Conservation (phyloP, 352 stramenopile species). For the Globisporangium megalacanthum region DNA sequence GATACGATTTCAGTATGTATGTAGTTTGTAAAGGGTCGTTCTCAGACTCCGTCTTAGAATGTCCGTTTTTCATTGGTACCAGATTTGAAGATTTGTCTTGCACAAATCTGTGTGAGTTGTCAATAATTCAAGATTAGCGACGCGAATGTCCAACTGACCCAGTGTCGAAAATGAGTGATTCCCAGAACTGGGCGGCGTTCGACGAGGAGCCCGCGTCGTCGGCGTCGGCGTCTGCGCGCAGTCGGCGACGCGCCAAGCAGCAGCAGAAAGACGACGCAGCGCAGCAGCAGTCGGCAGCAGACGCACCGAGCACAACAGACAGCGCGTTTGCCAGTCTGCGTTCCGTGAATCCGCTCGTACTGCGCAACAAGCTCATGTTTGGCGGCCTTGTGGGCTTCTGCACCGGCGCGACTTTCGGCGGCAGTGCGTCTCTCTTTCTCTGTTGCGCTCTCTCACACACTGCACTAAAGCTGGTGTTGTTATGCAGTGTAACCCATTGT, state of each 20-base stretch:
- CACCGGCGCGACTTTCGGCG: conserved; percentile 69
- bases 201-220: conserved; percentile 34
- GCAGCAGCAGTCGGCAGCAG: background rate
- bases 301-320: background rate
- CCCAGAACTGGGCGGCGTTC: conserved; percentile 81
- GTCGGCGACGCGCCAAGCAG: conserved; percentile 5
- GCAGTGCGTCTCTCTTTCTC: conserved; percentile 31
- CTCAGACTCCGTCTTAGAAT: too few relatives aligned
- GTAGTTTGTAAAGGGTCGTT: too few relatives aligned
- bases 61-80: too few relatives aligned
- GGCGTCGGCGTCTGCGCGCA: conserved; percentile 11
- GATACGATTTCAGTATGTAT: too few relatives aligned
- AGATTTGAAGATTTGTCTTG: too few relatives aligned
- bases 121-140: too few relatives aligned
- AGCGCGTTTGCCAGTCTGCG: conserved; percentile 17
- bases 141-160: too few relatives aligned
- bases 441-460: too few relatives aligned
- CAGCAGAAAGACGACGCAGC: background rate
- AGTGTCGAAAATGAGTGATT: conserved; percentile 47
- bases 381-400: conserved; percentile 73
- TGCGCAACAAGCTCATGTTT: conserved; percentile 76
- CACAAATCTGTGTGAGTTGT: too few relatives aligned
- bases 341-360: conserved; percentile 31
- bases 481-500: background rate
- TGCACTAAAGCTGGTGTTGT: background rate